Evolutionary conservation across 1,284 basidiomycete genomes (phyloP).

Genomic region (Sporisorium iseilematis-ciliati): DNA sequence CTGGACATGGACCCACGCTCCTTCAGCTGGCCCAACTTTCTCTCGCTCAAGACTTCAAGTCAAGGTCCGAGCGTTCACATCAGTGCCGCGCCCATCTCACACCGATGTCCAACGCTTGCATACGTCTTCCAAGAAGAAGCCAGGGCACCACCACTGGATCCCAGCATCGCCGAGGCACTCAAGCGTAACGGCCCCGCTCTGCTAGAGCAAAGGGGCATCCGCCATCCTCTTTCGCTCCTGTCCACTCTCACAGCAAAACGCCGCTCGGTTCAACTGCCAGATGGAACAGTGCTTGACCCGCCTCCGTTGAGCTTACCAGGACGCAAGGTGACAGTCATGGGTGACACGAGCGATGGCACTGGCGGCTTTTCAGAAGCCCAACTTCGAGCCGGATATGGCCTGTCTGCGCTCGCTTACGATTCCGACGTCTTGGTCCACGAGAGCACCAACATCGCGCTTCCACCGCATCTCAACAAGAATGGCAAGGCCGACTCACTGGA

Average conservation of each 20-base stretch:
- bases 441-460: constrained; percentile 65
- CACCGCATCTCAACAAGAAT: constrained; percentile 38
- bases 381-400: constrained; percentile 21
- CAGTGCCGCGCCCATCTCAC: constrained; percentile 65
- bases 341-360: constrained; percentile 66
- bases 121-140: constrained; percentile 62
- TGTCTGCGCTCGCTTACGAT: constrained; percentile 34
- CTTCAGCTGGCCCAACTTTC: constrained; percentile 59
- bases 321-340: constrained; percentile 64
- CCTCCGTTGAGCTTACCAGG: constrained; percentile 60
- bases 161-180: constrained; percentile 46
- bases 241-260: constrained; percentile 49
- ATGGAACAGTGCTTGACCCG: constrained; percentile 59
- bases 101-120: constrained; percentile 65
- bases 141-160: constrained; percentile 44
- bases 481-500: constrained; percentile 45
- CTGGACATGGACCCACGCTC: constrained; percentile 54
- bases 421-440: constrained; percentile 67
- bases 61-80: constrained; percentile 48
- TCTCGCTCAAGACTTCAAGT: constrained; percentile 31
- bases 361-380: constrained; percentile 40
- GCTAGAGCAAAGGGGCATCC: constrained; percentile 53
- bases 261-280: constrained; percentile 55
- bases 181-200: constrained; percentile 58
- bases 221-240: constrained; percentile 61